Evolutionary conservation across 257 asterid species (phyloP).

Genomic region (Lycium barbarum): DNA sequence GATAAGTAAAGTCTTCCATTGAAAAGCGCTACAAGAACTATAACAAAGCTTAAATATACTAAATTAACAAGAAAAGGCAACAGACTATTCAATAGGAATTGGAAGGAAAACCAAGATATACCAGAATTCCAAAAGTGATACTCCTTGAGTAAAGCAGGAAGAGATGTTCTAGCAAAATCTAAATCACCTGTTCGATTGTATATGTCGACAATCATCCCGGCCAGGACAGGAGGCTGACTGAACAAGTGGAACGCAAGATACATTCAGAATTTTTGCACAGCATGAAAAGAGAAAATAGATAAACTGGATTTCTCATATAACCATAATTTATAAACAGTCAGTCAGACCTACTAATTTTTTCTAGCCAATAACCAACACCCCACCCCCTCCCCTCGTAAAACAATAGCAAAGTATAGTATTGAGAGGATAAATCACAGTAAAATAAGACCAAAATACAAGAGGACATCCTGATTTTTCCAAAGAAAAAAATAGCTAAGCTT

Average conservation of each 20-base stretch:
- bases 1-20: background rate
- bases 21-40: background rate
- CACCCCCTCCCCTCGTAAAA: background rate
- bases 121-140: slow-evolving; percentile 88
- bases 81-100: background rate
- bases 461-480: background rate
- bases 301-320: background rate
- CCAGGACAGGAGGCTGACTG: slow-evolving; percentile 93
- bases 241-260: slow-evolving; percentile 22
- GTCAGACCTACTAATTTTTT: background rate
- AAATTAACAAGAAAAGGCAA: background rate
- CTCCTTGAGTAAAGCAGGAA: slow-evolving; percentile 82
- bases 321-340: background rate
- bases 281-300: slow-evolving; percentile 7
- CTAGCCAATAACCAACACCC: background rate
- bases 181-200: slow-evolving; percentile 64
- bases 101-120: slow-evolving; percentile 23
- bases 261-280: background rate
- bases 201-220: slow-evolving; percentile 80
- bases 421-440: background rate
- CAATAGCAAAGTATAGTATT: background rate
- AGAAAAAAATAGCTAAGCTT: background rate
- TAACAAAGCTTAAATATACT: background rate
- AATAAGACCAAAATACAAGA: background rate
- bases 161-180: slow-evolving; percentile 57